Percentiles rank a stretch among this genome's conserved stretches.
Evolutionary conservation across 2,329 filamentous ascomycete genomes (phyloP).

Genomic region (Stachybotrys chartarum): DNA sequence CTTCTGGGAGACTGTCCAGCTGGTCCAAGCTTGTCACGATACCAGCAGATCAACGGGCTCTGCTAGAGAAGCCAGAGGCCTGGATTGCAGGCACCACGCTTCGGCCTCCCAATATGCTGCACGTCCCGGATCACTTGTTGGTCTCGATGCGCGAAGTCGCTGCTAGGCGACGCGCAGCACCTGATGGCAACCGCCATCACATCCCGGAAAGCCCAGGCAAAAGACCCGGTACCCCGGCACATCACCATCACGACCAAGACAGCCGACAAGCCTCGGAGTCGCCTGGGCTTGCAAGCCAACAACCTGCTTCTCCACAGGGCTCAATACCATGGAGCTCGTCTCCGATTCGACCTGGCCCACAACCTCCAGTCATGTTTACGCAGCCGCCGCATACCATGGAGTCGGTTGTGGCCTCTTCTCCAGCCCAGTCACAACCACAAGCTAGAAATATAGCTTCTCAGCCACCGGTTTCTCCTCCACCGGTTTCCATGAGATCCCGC

Average conservation of each 20-base stretch:
- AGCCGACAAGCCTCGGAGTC: neutral
- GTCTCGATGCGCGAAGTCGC: neutral
- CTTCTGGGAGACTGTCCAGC: neutral
- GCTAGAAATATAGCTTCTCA: neutral
- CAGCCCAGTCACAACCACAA: neutral
- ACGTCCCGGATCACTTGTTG: neutral
- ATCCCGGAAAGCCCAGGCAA: neutral
- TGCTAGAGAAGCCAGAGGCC: neutral
- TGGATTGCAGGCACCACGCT: neutral
- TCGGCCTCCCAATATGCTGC: neutral
- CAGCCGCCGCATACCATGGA: neutral
- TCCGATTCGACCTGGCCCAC: neutral
- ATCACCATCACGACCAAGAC: neutral
- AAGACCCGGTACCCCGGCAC: neutral
- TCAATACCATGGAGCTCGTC: neutral
- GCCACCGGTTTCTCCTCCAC: neutral
- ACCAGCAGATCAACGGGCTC: neutral
- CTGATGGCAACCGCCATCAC: neutral
- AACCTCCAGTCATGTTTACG: neutral
- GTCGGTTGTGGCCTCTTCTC: neutral
- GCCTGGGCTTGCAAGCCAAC: neutral
- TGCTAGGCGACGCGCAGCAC: neutral
- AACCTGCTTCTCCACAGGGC: neutral
- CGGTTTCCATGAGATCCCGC: neutral
- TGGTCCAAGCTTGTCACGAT: neutral